Evolutionary conservation across 179 eudicot genomes (phyloP).

Genomic region (Spergularia azorica): DNA sequence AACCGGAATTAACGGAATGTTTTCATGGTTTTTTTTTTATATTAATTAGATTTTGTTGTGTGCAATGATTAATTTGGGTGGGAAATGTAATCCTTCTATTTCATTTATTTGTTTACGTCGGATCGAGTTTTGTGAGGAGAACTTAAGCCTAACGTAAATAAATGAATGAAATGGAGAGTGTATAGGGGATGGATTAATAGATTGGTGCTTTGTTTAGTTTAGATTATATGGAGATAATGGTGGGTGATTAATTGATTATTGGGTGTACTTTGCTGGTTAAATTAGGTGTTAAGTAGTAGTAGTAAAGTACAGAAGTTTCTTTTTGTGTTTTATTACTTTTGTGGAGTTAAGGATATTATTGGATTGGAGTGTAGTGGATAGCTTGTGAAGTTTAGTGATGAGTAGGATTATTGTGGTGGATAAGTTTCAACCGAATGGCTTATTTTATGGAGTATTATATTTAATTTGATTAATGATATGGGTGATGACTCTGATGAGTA

Average conservation of each 20-base stretch:
- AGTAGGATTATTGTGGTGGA: neutral
- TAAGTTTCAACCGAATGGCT: neutral
- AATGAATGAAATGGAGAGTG: too few species aligned
- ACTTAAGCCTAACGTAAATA: too few species aligned
- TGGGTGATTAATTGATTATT: neutral
- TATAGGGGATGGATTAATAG: neutral
- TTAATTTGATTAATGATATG: too few species aligned
- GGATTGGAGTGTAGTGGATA: neutral
- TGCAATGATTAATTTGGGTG: constrained; percentile 3
- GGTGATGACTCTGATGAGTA: too few species aligned
- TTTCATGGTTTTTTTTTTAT: too few species aligned
- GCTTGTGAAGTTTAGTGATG: neutral
- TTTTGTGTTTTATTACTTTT: too few species aligned
- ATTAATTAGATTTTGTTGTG: neutral
- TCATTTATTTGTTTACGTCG: too few species aligned
- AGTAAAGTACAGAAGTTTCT: too few species aligned
- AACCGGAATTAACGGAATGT: constrained; percentile 11
- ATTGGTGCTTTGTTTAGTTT: constrained; percentile 1
- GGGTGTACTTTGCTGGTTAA: neutral
- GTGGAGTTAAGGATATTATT: too few species aligned
- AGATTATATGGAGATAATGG: neutral
- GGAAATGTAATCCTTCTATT: neutral
- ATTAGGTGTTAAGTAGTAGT: too few species aligned
- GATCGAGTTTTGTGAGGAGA: too few species aligned
- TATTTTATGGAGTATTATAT: too few species aligned